Percentiles rank a stretch among this genome's conserved stretches.
phyloP scores from a whole-genome alignment of 2,329 filamentous ascomycete species.

The Hypocreales sp. region DNA sequence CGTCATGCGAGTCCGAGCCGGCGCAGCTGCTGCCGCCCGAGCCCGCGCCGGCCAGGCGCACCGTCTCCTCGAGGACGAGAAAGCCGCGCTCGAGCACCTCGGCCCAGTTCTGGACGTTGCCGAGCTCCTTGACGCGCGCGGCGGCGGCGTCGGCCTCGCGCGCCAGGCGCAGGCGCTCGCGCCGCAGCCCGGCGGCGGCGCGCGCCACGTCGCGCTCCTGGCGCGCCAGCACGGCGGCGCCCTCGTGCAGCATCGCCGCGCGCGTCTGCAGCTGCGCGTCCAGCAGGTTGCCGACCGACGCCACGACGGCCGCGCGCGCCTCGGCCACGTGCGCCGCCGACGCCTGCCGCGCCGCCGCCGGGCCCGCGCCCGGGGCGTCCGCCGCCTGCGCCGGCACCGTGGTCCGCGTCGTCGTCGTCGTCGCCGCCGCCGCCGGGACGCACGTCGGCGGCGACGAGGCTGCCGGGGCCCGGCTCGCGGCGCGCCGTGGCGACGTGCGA shows the following conservation, averaged over 20 bases:
- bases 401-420: background rate
- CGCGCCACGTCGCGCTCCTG: conserved; percentile 52
- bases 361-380: conserved; percentile 25
- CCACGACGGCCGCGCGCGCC: conserved; percentile 43
- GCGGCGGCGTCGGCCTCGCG: conserved; percentile 47
- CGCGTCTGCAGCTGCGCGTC: conserved; percentile 53
- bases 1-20: conserved; percentile 14
- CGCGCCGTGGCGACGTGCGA: background rate
- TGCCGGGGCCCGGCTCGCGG: background rate
- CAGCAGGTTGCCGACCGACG: conserved; percentile 52
- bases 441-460: background rate
- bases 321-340: too few relatives aligned
- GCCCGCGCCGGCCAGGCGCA: conserved; percentile 33
- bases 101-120: conserved; percentile 76
- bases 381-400: conserved; percentile 2
- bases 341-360: conserved; percentile 27
- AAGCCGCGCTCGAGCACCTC: conserved; percentile 63
- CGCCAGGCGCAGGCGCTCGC: conserved; percentile 50
- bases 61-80: conserved; percentile 46
- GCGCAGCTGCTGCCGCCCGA: conserved; percentile 19
- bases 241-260: conserved; percentile 53
- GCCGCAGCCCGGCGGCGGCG: conserved; percentile 42
- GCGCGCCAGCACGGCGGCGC: conserved; percentile 45
- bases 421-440: background rate
- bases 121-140: conserved; percentile 58